Conservation (phyloP, 345 rosid species). For the Corchorus capsularis region DNA sequence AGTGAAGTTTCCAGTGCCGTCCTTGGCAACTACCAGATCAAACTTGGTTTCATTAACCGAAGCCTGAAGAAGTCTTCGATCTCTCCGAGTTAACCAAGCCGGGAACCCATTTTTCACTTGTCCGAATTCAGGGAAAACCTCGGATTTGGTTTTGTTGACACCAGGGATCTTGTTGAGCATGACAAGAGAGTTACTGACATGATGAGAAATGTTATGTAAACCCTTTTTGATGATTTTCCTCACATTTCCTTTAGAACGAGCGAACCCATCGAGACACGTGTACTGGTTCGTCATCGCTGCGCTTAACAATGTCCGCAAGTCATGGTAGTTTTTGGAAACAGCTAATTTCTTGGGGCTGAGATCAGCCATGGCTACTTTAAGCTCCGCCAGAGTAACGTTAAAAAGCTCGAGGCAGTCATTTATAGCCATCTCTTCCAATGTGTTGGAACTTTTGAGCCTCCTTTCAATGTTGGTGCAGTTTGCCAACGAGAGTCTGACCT, state of each 20-base stretch:
- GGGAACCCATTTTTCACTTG: slow-evolving; percentile 56
- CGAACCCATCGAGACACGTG: slow-evolving; percentile 91
- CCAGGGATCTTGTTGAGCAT: slow-evolving; percentile 66
- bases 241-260: slow-evolving; percentile 37
- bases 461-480: slow-evolving; percentile 48
- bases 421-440: slow-evolving; percentile 49
- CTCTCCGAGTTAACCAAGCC: slow-evolving; percentile 51
- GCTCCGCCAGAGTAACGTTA: slow-evolving; percentile 46
- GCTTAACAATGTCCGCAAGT: slow-evolving; percentile 64
- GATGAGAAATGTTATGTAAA: slow-evolving; percentile 58
- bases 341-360: slow-evolving; percentile 37
- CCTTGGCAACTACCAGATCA: slow-evolving; percentile 66
- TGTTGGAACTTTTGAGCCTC: slow-evolving; percentile 27
- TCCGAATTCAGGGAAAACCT: slow-evolving; percentile 44
- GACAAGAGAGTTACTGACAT: slow-evolving; percentile 61
- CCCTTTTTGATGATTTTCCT: slow-evolving; percentile 44
- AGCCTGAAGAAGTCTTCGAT: slow-evolving; percentile 48
- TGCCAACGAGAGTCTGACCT: slow-evolving; percentile 44
- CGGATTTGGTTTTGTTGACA: slow-evolving; percentile 28
- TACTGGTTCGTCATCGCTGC: slow-evolving; percentile 84
- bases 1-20: slow-evolving; percentile 69
- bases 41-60: slow-evolving; percentile 34
- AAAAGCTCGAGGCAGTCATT: slow-evolving; percentile 72
- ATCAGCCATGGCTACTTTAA: slow-evolving; percentile 43
- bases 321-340: slow-evolving; percentile 37